Percentiles rank a stretch among this genome's conserved stretches.
These are phyloP conservation scores for Diaporthe australafricana DNA, from an alignment of 2,329 filamentous ascomycete species.

Conservation along the genomic window DNA sequence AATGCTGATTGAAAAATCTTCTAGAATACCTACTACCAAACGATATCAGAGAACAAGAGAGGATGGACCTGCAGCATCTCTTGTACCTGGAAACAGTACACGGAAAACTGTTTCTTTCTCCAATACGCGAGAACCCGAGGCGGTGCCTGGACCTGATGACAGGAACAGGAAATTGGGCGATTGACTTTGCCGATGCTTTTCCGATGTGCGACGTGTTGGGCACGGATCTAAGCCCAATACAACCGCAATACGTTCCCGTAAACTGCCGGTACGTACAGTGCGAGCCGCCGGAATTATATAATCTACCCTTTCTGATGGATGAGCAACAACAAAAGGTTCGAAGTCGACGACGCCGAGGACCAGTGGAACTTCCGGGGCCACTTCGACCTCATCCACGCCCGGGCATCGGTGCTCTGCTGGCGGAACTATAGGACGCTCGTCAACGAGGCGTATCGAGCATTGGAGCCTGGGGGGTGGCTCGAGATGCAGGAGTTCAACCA, in stretches of 20 bases:
- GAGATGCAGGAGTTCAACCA: constrained; percentile 42
- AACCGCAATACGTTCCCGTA: constrained; percentile 42
- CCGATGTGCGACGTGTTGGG: constrained; percentile 41
- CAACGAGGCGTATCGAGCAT: constrained; percentile 35
- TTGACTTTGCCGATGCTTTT: constrained; percentile 41
- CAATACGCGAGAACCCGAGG: constrained; percentile 35
- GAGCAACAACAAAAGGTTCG: constrained; percentile 48
- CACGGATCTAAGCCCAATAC: constrained; percentile 43
- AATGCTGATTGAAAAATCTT: neutral
- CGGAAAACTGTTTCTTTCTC: constrained; percentile 39
- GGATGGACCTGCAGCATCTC: constrained; percentile 38
- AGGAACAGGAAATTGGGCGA: constrained; percentile 44
- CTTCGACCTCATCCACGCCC: constrained; percentile 42
- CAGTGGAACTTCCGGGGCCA: constrained; percentile 39
- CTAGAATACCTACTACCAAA: constrained; percentile 40
- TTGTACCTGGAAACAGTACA: constrained; percentile 40
- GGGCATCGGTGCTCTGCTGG: constrained; percentile 38
- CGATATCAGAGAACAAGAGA: constrained; percentile 34
- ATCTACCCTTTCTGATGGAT: neutral
- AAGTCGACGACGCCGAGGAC: constrained; percentile 42
- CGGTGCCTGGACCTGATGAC: constrained; percentile 45
- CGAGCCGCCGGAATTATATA: too few relatives aligned
- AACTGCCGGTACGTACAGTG: constrained; percentile 38
- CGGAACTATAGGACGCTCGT: constrained; percentile 35
- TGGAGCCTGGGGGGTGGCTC: constrained; percentile 41